phyloP scores from a whole-genome alignment of 192 early-diverging fungal species.

The Chytriomyces confervae region DNA sequence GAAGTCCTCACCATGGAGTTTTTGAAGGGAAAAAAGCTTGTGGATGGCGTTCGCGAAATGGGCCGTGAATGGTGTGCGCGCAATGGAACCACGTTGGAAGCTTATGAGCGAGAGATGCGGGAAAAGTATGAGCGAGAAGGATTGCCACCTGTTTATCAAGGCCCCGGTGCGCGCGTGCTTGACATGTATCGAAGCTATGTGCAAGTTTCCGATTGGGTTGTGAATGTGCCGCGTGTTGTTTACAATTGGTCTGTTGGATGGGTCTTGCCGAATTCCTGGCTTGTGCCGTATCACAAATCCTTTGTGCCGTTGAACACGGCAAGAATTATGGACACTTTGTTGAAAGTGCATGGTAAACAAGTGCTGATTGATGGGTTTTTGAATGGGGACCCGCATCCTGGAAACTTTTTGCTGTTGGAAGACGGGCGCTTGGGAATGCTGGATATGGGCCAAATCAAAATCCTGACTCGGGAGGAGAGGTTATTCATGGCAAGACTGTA shows the following conservation, averaged over 20 bases:
- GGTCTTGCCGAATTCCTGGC: not conserved
- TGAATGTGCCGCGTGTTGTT: constrained; percentile 1
- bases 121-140: constrained; percentile 25
- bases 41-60: constrained; percentile 36
- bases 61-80: constrained; percentile 15
- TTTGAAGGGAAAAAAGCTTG: constrained; percentile 36
- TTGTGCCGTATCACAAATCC: constrained; percentile 6
- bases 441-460: constrained; percentile 47
- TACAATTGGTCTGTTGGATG: constrained; percentile 17
- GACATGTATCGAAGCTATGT: constrained; percentile 25
- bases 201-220: not conserved
- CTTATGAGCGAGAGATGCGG: constrained; percentile 15
- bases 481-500: constrained; percentile 26
- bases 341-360: constrained; percentile 43
- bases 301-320: constrained; percentile 32
- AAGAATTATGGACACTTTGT: constrained; percentile 36
- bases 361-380: constrained; percentile 46
- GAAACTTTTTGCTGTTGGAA: constrained; percentile 40
- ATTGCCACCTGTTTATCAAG: constrained; percentile 24
- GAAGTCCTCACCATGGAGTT: constrained; percentile 44
- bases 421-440: constrained; percentile 44
- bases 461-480: constrained; percentile 27
- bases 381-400: constrained; percentile 46
- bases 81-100: constrained; percentile 34
- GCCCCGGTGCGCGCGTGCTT: constrained; percentile 20